phyloP scores from a whole-genome alignment of 805 yeast species.

The Starmerella asiatica region DNA sequence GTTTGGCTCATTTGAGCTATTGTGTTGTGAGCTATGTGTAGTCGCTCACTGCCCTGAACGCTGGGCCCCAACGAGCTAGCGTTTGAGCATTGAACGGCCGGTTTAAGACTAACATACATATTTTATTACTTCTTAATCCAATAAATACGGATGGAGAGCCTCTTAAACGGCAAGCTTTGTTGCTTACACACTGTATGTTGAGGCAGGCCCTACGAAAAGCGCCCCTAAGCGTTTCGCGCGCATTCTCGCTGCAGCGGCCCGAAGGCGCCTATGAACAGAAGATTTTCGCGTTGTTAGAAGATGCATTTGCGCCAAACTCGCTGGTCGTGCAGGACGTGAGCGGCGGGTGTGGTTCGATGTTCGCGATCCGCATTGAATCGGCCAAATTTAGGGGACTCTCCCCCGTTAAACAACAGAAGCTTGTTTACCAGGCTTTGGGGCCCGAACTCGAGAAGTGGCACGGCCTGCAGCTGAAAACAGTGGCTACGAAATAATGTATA shows the following conservation, averaged over 20 bases:
- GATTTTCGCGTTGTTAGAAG: slow-evolving; percentile 42
- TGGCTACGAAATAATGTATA: slow-evolving; percentile 31
- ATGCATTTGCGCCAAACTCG: slow-evolving; percentile 45
- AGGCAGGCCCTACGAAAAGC: background rate
- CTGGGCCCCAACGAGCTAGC: background rate
- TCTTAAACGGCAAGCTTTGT: too few relatives aligned
- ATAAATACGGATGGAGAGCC: background rate
- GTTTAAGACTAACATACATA: too few relatives aligned
- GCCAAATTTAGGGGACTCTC: slow-evolving; percentile 62
- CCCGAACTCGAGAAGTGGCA: slow-evolving; percentile 91
- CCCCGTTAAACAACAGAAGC: slow-evolving; percentile 81
- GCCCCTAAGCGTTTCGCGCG: background rate
- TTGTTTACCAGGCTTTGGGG: slow-evolving; percentile 67
- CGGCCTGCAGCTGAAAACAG: slow-evolving; percentile 77
- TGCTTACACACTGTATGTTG: background rate
- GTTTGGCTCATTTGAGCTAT: too few relatives aligned
- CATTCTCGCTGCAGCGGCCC: slow-evolving; percentile 10
- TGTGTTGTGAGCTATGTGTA: too few relatives aligned
- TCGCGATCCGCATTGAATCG: slow-evolving; percentile 67
- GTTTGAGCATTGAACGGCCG: background rate
- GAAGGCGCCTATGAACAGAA: slow-evolving; percentile 40
- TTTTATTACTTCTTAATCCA: too few relatives aligned
- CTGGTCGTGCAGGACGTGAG: slow-evolving; percentile 69
- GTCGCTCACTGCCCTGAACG: too few relatives aligned
- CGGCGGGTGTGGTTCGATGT: slow-evolving; percentile 98